Evolutionary conservation across 495 filamentous ascomycete species (phyloP).

Genomic region (Aspergillus sclerotioniger): DNA sequence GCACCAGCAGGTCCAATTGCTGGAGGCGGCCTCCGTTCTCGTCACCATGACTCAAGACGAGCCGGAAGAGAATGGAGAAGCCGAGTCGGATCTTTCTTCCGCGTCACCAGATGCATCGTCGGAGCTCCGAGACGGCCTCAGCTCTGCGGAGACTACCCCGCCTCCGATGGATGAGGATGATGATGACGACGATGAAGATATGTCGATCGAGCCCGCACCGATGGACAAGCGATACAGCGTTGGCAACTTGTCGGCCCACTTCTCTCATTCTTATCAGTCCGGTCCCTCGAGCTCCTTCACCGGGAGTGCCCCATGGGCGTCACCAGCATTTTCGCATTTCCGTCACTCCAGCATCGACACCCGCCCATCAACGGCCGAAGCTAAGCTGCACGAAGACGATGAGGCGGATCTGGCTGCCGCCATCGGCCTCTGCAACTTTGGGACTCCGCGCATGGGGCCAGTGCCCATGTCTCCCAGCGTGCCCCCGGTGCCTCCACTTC

Average conservation of each 20-base stretch:
- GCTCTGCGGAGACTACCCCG: slow-evolving; percentile 57
- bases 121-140: slow-evolving; percentile 65
- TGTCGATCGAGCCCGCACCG: slow-evolving; percentile 34
- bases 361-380: slow-evolving; percentile 60
- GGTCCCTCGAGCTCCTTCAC: slow-evolving; percentile 56
- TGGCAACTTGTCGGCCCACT: slow-evolving; percentile 59
- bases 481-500: slow-evolving; percentile 83
- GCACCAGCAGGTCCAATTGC: slow-evolving; percentile 97
- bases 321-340: slow-evolving; percentile 47
- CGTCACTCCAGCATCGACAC: slow-evolving; percentile 59
- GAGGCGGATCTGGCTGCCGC: slow-evolving; percentile 81
- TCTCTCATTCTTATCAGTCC: slow-evolving; percentile 85
- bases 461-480: slow-evolving; percentile 70
- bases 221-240: slow-evolving; percentile 48
- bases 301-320: slow-evolving; percentile 45
- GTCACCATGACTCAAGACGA: slow-evolving; percentile 82
- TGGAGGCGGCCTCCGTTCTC: slow-evolving; percentile 93
- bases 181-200: slow-evolving; percentile 43
- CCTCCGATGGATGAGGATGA: slow-evolving; percentile 50
- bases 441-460: slow-evolving; percentile 71
- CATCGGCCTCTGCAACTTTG: slow-evolving; percentile 89
- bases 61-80: slow-evolving; percentile 58
- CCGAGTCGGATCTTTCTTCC: slow-evolving; percentile 76
- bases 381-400: slow-evolving; percentile 54
- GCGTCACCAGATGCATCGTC: slow-evolving; percentile 78